Evolutionary conservation across 2,329 filamentous ascomycete genomes (phyloP).

Genomic region (Bipolaris oryzae): DNA sequence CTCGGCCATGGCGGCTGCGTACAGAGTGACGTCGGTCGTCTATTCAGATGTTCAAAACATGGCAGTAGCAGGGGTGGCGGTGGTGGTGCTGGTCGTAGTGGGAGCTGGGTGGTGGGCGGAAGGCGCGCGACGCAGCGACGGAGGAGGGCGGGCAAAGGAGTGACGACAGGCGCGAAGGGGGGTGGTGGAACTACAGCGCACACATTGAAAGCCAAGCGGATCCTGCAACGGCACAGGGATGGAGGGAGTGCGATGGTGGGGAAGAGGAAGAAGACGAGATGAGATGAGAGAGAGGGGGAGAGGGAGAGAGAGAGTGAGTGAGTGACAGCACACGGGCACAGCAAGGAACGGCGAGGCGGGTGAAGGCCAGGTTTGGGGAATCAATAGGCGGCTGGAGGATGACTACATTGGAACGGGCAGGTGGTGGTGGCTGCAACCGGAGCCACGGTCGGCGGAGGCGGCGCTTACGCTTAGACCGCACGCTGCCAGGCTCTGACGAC

Average conservation of each 20-base stretch:
- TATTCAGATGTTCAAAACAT: conserved; percentile 14
- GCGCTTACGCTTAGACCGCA: conserved; percentile 25
- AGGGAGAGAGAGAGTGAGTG: not conserved
- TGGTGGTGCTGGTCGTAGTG: too few species aligned
- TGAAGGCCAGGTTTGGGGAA: not conserved
- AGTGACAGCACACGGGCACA: not conserved
- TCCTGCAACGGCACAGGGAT: not conserved
- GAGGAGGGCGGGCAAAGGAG: conserved; percentile 39
- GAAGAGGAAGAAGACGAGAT: not conserved
- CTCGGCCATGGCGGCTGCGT: conserved; percentile 28
- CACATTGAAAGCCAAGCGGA: conserved; percentile 13
- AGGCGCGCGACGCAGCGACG: conserved; percentile 3
- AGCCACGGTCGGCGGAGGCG: conserved; percentile 11
- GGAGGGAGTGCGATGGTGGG: not conserved
- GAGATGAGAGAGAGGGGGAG: not conserved
- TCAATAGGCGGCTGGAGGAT: conserved; percentile 1
- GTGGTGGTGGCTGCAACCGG: conserved; percentile 20
- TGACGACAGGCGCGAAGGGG: conserved; percentile 34
- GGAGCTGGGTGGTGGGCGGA: not conserved
- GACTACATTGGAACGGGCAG: conserved; percentile 23
- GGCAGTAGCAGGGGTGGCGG: conserved; percentile 7
- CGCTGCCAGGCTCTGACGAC: conserved; percentile 1
- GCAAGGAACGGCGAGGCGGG: not conserved
- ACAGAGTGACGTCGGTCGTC: conserved; percentile 7
- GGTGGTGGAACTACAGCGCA: conserved; percentile 9